Conservation (phyloP, 2,329 filamentous ascomycete genomes). For the Neonectria coccinea region DNA sequence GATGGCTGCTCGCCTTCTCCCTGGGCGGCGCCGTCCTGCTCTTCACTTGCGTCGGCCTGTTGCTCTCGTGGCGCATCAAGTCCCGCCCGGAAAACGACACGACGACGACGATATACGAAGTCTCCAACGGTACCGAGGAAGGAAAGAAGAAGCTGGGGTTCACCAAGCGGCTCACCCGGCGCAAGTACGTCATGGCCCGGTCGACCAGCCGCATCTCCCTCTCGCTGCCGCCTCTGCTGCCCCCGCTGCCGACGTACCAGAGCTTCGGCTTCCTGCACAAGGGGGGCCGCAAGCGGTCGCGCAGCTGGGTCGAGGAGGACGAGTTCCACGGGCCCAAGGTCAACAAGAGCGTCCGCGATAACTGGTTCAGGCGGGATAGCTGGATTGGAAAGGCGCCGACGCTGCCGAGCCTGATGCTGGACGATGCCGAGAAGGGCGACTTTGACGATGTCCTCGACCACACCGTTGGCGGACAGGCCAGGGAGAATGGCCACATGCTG, state of each 20-base stretch:
- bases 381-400: constrained; percentile 52
- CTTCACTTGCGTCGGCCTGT: constrained; percentile 56
- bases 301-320: constrained; percentile 64
- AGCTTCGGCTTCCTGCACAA: constrained; percentile 47
- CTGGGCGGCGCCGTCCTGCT: constrained; percentile 61
- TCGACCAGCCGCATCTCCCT: constrained; percentile 49
- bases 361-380: constrained; percentile 49
- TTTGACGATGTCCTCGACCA: constrained; percentile 29
- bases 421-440: constrained; percentile 41
- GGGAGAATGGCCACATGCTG: constrained; percentile 21
- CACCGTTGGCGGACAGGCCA: constrained; percentile 34
- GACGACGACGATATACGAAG: constrained; percentile 46
- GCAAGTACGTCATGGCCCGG: constrained; percentile 42
- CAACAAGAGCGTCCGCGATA: constrained; percentile 45
- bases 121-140: constrained; percentile 37
- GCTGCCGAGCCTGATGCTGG: constrained; percentile 49
- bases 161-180: constrained; percentile 48
- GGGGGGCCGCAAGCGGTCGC: constrained; percentile 43
- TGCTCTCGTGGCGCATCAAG: constrained; percentile 55
- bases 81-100: constrained; percentile 31
- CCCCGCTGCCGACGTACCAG: constrained; percentile 50
- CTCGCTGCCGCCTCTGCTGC: constrained; percentile 47
- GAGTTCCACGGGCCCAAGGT: constrained; percentile 61
- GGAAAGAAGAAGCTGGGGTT: constrained; percentile 33
- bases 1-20: constrained; percentile 59